Percentiles rank a stretch among this genome's conserved stretches.
Evolutionary conservation across 1,139 yeast genomes (phyloP).

Genomic region (Suhomyces atakaporum): DNA sequence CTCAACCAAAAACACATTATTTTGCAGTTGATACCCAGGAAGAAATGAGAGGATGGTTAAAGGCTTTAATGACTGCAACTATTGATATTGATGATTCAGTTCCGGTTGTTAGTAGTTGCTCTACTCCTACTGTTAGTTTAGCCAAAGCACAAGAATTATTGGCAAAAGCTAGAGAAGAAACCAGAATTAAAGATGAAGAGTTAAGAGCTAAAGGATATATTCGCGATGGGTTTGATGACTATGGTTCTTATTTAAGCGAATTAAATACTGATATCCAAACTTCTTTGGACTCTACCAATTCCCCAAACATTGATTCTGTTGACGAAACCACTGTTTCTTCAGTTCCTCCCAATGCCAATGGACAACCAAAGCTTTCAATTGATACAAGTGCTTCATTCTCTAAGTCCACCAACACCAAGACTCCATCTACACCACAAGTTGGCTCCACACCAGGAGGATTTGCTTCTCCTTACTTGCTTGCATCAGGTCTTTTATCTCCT

Average conservation of each 20-base stretch:
- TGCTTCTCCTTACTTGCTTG: conserved; percentile 61
- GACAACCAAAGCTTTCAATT: conserved; percentile 33
- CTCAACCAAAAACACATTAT: conserved; percentile 93
- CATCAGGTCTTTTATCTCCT: conserved; percentile 57
- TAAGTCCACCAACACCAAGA: conserved; percentile 16
- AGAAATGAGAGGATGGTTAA: conserved; percentile 95
- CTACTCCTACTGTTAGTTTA: conserved; percentile 89
- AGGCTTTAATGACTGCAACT: conserved; percentile 92
- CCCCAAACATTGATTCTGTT: conserved; percentile 35
- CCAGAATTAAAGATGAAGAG: conserved; percentile 61
- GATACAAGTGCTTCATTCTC: conserved; percentile 29
- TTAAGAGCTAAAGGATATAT: conserved; percentile 41
- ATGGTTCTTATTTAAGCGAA: conserved; percentile 26
- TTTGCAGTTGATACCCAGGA: conserved; percentile 92
- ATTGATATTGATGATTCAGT: conserved; percentile 92
- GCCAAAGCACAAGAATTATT: conserved; percentile 84
- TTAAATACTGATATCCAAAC: conserved; percentile 18
- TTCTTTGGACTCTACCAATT: conserved; percentile 17
- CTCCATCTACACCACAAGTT: conserved; percentile 36
- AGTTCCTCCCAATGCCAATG: conserved; percentile 13
- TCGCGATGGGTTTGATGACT: conserved; percentile 29
- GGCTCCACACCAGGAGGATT: conserved; percentile 42
- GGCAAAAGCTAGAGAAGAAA: conserved; percentile 78
- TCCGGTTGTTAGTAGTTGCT: conserved; percentile 93
- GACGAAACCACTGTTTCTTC: conserved; percentile 35